These are phyloP conservation scores for Drechslerella stenobrocha DNA, from an alignment of 2,329 filamentous ascomycete species.

Conservation along the genomic window DNA sequence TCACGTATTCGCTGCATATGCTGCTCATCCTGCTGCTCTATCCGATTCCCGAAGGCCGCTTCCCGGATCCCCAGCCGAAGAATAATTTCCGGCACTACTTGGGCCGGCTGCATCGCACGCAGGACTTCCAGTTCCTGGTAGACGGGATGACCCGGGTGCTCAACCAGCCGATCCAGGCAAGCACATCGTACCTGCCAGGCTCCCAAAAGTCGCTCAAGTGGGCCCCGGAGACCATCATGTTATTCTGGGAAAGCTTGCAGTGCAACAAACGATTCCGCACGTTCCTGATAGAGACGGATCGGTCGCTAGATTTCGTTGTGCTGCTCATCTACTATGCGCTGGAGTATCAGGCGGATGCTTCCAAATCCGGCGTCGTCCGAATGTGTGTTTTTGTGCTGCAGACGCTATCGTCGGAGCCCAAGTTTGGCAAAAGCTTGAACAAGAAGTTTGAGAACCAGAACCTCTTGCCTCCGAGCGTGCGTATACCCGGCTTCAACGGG, in stretches of 20 bases:
- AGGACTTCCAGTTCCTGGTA: conserved; percentile 96
- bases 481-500: conserved; percentile 80
- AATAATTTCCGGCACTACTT: conserved; percentile 95
- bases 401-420: conserved; percentile 87
- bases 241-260: conserved; percentile 96
- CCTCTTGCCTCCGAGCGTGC: conserved; percentile 77
- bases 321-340: conserved; percentile 89
- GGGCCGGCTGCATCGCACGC: conserved; percentile 83
- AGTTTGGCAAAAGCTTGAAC: conserved; percentile 87
- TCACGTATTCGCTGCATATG: conserved; percentile 88
- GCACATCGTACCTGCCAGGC: conserved; percentile 82
- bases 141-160: conserved; percentile 91
- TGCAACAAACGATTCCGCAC: conserved; percentile 97
- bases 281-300: conserved; percentile 94
- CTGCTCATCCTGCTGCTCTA: conserved; percentile 84
- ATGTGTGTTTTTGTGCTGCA: conserved; percentile 98
- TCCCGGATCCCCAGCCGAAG: conserved; percentile 67
- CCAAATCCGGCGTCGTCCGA: conserved; percentile 87
- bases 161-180: conserved; percentile 88
- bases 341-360: conserved; percentile 80
- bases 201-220: conserved; percentile 78
- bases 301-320: conserved; percentile 89
- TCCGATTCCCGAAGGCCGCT: conserved; percentile 76
- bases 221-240: conserved; percentile 91
- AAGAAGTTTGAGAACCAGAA: conserved; percentile 86